Percentiles rank a stretch among this genome's conserved stretches.
These are phyloP conservation scores for Ophioceras dolichostomum DNA, from an alignment of 2,329 filamentous ascomycete genomes.

Conservation along the genomic window DNA sequence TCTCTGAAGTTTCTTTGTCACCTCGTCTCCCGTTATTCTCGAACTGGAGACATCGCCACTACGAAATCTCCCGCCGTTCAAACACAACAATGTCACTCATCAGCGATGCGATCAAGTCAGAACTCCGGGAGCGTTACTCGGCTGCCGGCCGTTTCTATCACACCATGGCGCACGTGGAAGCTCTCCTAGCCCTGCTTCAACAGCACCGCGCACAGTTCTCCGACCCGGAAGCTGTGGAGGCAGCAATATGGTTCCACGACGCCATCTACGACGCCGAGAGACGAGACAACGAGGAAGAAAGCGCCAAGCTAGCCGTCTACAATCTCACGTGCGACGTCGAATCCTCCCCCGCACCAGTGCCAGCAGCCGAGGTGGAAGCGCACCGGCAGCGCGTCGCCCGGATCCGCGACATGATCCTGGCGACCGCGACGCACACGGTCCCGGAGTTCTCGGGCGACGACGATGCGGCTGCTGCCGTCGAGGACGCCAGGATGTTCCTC, in stretches of 20 bases:
- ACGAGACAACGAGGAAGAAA: constrained; percentile 5
- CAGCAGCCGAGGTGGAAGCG: background rate
- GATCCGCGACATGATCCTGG: constrained; percentile 7
- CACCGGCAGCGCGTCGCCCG: constrained; percentile 3
- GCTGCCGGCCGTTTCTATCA: constrained; percentile 7
- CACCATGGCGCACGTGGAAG: constrained; percentile 5
- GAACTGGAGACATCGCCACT: too few species aligned
- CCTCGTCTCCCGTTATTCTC: too few species aligned
- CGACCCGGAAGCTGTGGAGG: constrained; percentile 8
- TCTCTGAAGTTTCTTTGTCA: too few species aligned
- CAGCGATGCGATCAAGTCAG: background rate
- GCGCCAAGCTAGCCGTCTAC: constrained; percentile 5
- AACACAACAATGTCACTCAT: constrained; percentile 1
- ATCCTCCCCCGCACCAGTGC: background rate
- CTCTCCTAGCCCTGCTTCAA: constrained; percentile 6
- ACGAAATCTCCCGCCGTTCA: too few species aligned
- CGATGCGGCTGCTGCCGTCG: background rate
- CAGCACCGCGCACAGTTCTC: constrained; percentile 3
- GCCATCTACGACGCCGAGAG: constrained; percentile 7
- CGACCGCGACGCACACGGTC: constrained; percentile 7
- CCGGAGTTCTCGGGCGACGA: background rate
- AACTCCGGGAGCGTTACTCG: constrained; percentile 3
- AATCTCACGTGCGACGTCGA: background rate
- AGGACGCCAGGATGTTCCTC: constrained; percentile 8
- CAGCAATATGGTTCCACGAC: constrained; percentile 10